Evolutionary conservation across 2,329 filamentous ascomycete species (phyloP).

Genomic region (Fusarium dlaminii): DNA sequence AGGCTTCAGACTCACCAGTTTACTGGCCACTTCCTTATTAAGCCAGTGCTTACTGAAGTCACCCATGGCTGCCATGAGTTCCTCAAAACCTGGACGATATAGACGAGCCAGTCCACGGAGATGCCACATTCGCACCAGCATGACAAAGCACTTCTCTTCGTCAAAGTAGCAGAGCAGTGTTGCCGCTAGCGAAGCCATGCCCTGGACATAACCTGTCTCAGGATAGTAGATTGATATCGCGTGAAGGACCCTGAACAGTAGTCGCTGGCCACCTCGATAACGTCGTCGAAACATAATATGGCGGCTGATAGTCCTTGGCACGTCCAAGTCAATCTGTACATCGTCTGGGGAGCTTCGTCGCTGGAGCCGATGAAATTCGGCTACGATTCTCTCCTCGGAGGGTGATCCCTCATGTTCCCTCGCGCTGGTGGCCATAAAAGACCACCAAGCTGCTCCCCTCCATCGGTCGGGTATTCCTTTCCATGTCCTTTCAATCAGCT

Average conservation of each 20-base stretch:
- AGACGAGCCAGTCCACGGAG: constrained; percentile 85
- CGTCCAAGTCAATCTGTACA: constrained; percentile 96
- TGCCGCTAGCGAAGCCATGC: constrained; percentile 93
- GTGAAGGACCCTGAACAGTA: constrained; percentile 92
- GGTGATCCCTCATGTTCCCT: constrained; percentile 67
- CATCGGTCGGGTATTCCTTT: constrained; percentile 98
- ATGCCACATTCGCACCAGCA: constrained; percentile 95
- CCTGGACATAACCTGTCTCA: constrained; percentile 93
- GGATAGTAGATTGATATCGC: constrained; percentile 91
- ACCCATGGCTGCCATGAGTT: constrained; percentile 83
- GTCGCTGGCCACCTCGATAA: constrained; percentile 89
- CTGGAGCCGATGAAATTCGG: constrained; percentile 77
- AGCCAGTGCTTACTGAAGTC: constrained; percentile 92
- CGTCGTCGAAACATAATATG: constrained; percentile 97
- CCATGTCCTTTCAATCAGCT: constrained; percentile 92
- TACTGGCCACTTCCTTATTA: constrained; percentile 79
- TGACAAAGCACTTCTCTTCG: constrained; percentile 92
- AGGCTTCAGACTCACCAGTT: constrained; percentile 70
- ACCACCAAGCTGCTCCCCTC: constrained; percentile 93
- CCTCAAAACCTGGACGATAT: constrained; percentile 85
- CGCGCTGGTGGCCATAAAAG: constrained; percentile 84
- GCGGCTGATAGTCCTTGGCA: constrained; percentile 90
- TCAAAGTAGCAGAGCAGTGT: constrained; percentile 97
- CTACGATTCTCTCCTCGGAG: constrained; percentile 76
- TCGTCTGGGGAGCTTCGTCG: constrained; percentile 84